phyloP scores from a whole-genome alignment of 2,329 filamentous ascomycete genomes.

The Penicillium expansum region DNA sequence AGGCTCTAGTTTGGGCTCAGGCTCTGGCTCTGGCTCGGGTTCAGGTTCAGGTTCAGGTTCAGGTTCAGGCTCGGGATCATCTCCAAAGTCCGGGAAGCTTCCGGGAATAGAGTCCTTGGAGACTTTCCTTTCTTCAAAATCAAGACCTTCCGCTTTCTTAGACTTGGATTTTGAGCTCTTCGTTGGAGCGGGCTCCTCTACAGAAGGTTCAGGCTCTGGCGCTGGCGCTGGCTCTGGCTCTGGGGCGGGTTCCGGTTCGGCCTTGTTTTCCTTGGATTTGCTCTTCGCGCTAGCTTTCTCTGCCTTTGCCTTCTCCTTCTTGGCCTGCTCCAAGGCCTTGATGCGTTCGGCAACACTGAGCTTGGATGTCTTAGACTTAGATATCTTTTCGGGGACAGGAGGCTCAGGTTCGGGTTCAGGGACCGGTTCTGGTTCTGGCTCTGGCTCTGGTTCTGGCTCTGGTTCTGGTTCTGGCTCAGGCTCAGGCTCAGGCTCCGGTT shows the following conservation, averaged over 20 bases:
- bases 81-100: conserved; percentile 50
- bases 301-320: conserved; percentile 41
- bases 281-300: conserved; percentile 37
- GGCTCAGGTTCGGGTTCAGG: conserved; percentile 37
- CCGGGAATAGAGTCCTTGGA: conserved; percentile 52
- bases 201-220: conserved; percentile 22
- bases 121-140: conserved; percentile 34
- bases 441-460: conserved; percentile 32
- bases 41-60: conserved; percentile 34
- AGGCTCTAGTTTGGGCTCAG: conserved; percentile 24
- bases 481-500: conserved; percentile 9
- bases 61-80: conserved; percentile 26
- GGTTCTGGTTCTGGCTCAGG: conserved; percentile 24
- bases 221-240: conserved; percentile 28
- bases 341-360: conserved; percentile 55
- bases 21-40: conserved; percentile 34
- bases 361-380: conserved; percentile 44
- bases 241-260: conserved; percentile 20
- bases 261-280: conserved; percentile 28
- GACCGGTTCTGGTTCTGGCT: conserved; percentile 31
- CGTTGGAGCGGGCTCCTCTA: conserved; percentile 39
- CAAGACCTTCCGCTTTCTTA: conserved; percentile 19
- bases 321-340: conserved; percentile 45
- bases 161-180: conserved; percentile 27
- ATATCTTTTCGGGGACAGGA: conserved; percentile 44